Evolutionary conservation across 2,329 filamentous ascomycete genomes (phyloP), one percentile per base, ranked within the genome.

Genomic region (Verticillium dahliae): DNA sequence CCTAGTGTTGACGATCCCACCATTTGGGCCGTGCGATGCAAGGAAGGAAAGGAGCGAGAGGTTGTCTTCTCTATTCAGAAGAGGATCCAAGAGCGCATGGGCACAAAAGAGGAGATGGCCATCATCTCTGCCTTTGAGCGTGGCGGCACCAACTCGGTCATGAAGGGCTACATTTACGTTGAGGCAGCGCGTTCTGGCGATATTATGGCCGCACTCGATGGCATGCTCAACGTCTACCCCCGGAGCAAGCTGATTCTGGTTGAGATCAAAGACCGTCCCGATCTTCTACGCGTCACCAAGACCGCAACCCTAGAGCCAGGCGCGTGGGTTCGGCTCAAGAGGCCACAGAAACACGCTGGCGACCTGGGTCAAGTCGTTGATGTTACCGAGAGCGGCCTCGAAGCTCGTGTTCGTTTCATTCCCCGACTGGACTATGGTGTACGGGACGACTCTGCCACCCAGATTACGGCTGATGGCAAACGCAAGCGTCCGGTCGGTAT

Each of bases 221-320:
- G 89, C 52, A 85, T 99, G 70, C 85, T 91, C 64, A 92, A 97
- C 71, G 90, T 96, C 41, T 99, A 97, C 73, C 91, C 94, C 60
- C 87, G 92, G 61, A 90, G 86, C 34, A 95, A 92, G 75, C 89
- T 95, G 78, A 85, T 93, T 55, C 80, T 98, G 59, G 92, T 99
- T 52, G 91, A 95, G 57, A 92, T 98, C 70, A 96, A 96, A 74
- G 95, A 99, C 75, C 97, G 97, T 88, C 94, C 95, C 1, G 95
- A 98, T 75, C 84, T 99, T n/a, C 82, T 99, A 18, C 87, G 92
- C 59, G 91, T 96, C 34, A 88, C 87, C 63, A 97, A 97, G 78
- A 94, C 90, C 2, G 90, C 92, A 57, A 87, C 88, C 33, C 80
- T 99, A 38, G 87, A 95, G 68, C 90, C 90, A 10, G 94, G 94